Evolutionary conservation across 1,139 yeast genomes (phyloP), one percentile per base, ranked within the genome.

Genomic region (Candida pseudoviswanathii): DNA sequence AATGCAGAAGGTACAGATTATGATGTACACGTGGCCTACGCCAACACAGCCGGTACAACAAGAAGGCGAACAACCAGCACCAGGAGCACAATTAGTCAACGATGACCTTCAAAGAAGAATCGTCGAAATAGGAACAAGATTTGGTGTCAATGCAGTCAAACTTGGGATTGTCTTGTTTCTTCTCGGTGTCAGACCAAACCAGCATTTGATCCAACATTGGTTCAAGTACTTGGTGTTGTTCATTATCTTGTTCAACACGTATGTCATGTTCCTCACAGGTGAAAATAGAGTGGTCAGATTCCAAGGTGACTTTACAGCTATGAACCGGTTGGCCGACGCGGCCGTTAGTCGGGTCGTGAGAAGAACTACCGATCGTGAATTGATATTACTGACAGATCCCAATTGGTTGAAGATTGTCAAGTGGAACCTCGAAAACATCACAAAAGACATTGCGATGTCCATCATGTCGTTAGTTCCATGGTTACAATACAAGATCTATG

Each of bases 291-390:
- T 51, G 1, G 51, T 49, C 24, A 43, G 51, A 33, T 38, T 41
- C 11, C 27, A 34, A 37, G 27, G 43, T 26, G 10, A 29, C 32
- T 26, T 16, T 4, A 26, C 26, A 8, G 32, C n/a, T 7, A 2
- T 46, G 0, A 27, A 11, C 25, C 21, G 27, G 10, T 32, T 60
- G 5, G 48, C 49, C 27, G 49, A 56, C 24, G 60, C 56, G 24
- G 39, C 66, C 5, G 55, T 67, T n/a, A 44, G 43, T 4, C 51
- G 54, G 31, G 56, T 58, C 0, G 63, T 65, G 1, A 43, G 45
- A 9, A 55, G 72, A 39, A 58, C 61, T 5, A 49, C 69, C 27
- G 74, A 68, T 32, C 65, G 54, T 51, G 66, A 67, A 40, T 57
- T 57, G 39, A 49, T 66, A 4, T 45, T 59, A 34, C 51, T 44